Evolutionary conservation across 129 eudicot genomes (phyloP), one percentile per base, ranked within the genome.

Genomic region (Mikania micrantha): DNA sequence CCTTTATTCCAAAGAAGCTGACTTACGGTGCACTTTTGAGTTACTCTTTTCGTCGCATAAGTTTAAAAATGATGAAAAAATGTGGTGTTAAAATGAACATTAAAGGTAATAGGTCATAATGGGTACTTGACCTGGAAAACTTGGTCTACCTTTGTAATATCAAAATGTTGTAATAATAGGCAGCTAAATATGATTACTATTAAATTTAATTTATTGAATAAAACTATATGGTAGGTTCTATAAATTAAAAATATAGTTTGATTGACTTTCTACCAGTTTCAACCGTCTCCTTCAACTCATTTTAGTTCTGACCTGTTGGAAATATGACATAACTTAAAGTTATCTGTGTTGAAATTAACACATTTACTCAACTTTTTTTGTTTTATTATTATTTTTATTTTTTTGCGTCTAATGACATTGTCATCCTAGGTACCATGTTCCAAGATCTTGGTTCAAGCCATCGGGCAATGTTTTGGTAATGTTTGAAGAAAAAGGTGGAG

Each of bases 391-490:
- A 13, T 2, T 31, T n/a, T n/a, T n/a, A n/a, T 3, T 63, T 21
- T 7, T 41, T 15, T 64, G 62, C 36, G 12, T 42, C 40, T 64
- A 64, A 41, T 42, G 36, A 40, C 36, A 39, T 40, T 22, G n/a
- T 34, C 31, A 61, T 35, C 22, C 42, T 65, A 91, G 98, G 98
- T 94, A 94, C 72, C 97, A 94, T 72, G 87, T 87, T 73, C 99
- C 99, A 38, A 77, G 99, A 63, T 94, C 99, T 70, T 94, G 99
- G 99, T 90, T 94, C 81, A 94, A 90, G 88, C 85, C 93, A 41
- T 75, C 95, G 0, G 97, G 90, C 35, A 94, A 94, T 17, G 70
- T 87, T 40, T 68, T 94, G 67, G 91, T 94, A 66, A 72, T 94
- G 56, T 90, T 94, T 81, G 99, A 94, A 81, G 99, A 94, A 45